Percentiles rank a stretch among this genome's conserved stretches.
phyloP scores from a whole-genome alignment of 805 yeast species.

The Starmera amethionina region DNA sequence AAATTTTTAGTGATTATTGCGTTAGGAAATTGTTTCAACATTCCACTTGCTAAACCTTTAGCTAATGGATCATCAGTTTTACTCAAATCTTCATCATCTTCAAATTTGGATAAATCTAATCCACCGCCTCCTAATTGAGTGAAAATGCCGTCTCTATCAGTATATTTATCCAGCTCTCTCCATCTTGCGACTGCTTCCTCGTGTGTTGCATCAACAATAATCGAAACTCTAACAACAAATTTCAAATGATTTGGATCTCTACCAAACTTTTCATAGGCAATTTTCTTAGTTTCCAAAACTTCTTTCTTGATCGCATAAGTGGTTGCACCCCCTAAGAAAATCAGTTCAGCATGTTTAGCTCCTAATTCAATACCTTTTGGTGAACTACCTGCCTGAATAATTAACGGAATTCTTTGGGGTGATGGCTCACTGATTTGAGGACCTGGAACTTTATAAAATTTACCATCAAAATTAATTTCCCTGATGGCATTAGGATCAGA shows the following conservation, averaged over 20 bases:
- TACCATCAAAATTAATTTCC: conserved; percentile 28
- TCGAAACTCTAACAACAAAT: conserved; percentile 24
- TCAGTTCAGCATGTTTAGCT: conserved; percentile 31
- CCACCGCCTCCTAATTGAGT: conserved; percentile 31
- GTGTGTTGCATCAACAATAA: conserved; percentile 26
- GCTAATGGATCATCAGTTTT: conserved; percentile 18
- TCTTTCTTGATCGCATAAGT: conserved; percentile 21
- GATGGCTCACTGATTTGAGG: conserved; percentile 30
- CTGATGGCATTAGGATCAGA: conserved; percentile 27
- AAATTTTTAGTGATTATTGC: conserved; percentile 5
- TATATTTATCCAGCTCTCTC: conserved; percentile 18
- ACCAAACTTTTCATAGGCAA: conserved; percentile 23
- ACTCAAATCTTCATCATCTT: conserved; percentile 23
- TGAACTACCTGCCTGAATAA: conserved; percentile 33
- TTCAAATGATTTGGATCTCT: conserved; percentile 28
- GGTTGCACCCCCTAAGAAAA: conserved; percentile 25
- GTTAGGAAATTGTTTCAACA: conserved; percentile 14
- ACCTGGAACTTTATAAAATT: conserved; percentile 28
- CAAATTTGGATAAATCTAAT: conserved; percentile 24
- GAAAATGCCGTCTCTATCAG: conserved; percentile 27
- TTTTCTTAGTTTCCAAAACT: conserved; percentile 20
- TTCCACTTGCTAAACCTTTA: conserved; percentile 14
- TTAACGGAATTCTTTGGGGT: conserved; percentile 31
- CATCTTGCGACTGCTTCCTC: conserved; percentile 29
- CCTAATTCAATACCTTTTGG: conserved; percentile 29